Conservation (phyloP, 2,329 filamentous ascomycete genomes). For the Mollisiaceae sp. region DNA sequence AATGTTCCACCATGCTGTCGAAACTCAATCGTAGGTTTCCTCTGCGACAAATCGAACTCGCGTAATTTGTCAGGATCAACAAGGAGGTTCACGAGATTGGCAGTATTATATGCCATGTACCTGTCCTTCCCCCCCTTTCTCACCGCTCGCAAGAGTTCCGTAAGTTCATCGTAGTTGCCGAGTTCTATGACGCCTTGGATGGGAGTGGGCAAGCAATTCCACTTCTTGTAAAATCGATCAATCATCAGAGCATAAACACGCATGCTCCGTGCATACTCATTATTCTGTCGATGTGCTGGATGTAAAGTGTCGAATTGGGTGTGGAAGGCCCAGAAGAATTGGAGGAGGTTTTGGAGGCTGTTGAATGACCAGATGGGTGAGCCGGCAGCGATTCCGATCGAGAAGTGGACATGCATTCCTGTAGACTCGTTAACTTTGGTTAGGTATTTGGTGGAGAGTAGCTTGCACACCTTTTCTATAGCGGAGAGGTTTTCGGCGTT, state of each 20-base stretch:
- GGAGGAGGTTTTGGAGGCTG: slow-evolving; percentile 39
- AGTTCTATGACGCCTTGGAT: not conserved
- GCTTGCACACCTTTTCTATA: slow-evolving; percentile 16
- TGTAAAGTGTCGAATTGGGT: slow-evolving; percentile 38
- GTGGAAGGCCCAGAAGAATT: slow-evolving; percentile 39
- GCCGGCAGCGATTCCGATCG: slow-evolving; percentile 23
- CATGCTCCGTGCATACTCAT: not conserved
- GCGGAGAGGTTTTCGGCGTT: not conserved
- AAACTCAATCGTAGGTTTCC: slow-evolving; percentile 36
- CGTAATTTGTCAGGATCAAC: not conserved
- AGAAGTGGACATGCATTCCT: slow-evolving; percentile 44
- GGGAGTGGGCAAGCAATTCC: not conserved
- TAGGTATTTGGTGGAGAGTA: slow-evolving; percentile 27
- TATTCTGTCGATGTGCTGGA: slow-evolving; percentile 18
- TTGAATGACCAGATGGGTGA: slow-evolving; percentile 30
- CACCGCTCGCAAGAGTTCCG: not conserved
- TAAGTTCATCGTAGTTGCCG: not conserved
- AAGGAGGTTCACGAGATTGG: not conserved
- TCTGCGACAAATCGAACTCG: not conserved
- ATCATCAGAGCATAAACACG: not conserved
- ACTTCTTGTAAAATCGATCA: not conserved
- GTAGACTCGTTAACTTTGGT: slow-evolving; percentile 34
- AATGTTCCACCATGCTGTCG: slow-evolving; percentile 36
- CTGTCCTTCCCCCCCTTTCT: not conserved
- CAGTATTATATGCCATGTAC: not conserved